Conservation (phyloP, 352 stramenopile genomes). For the Phytopythium oedochilum region DNA sequence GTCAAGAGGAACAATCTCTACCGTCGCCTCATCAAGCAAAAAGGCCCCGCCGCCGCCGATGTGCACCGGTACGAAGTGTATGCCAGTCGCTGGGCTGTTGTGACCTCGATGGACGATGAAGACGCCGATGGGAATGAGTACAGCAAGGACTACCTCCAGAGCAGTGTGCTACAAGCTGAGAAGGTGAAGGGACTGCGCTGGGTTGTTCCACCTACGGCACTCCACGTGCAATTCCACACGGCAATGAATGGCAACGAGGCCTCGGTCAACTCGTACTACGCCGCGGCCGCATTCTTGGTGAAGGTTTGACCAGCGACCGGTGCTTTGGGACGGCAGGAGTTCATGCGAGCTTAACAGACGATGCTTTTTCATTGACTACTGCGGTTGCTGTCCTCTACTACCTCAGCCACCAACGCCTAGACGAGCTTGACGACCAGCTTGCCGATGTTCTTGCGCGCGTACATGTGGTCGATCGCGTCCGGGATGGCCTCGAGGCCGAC, state of each 20-base stretch:
- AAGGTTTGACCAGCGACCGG: not conserved
- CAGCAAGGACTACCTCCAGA: too few relatives aligned
- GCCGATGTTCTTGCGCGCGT: conserved; percentile 59
- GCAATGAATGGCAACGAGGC: not conserved
- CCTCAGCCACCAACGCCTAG: too few relatives aligned
- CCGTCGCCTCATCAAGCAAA: not conserved
- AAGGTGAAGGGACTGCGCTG: not conserved
- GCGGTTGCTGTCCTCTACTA: too few relatives aligned
- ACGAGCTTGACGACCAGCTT: conserved; percentile 68
- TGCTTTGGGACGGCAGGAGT: too few relatives aligned
- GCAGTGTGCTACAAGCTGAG: not conserved
- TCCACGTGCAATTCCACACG: not conserved
- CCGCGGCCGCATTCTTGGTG: not conserved
- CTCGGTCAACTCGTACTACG: not conserved
- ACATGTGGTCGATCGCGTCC: conserved; percentile 39
- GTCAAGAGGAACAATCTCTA: not conserved
- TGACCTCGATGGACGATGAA: not conserved
- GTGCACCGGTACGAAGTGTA: not conserved
- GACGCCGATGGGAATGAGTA: not conserved
- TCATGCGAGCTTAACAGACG: too few relatives aligned
- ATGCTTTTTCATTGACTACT: too few relatives aligned
- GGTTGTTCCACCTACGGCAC: not conserved
- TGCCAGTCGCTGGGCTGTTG: not conserved
- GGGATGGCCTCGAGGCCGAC: conserved; percentile 46
- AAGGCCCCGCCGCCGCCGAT: not conserved